Evolutionary conservation across 2,329 filamentous ascomycete genomes (phyloP).

Genomic region (Cordyceps cateniannulata): DNA sequence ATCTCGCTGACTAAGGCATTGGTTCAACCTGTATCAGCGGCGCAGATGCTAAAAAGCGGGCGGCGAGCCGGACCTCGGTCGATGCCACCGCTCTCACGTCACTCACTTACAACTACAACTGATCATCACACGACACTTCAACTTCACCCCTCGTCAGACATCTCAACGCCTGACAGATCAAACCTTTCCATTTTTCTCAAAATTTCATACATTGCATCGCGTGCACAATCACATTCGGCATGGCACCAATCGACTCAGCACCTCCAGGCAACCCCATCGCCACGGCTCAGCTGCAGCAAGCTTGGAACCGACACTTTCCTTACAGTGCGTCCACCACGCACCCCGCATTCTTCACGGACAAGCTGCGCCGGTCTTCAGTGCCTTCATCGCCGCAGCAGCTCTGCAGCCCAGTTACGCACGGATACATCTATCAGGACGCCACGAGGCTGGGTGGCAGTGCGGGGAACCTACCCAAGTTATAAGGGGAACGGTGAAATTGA

Average conservation of each 20-base stretch:
- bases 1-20: neutral
- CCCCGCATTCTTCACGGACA: constrained; percentile 69
- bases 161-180: too few species aligned
- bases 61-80: constrained; percentile 4
- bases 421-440: constrained; percentile 52
- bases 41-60: constrained; percentile 3
- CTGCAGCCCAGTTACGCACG: constrained; percentile 49
- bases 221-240: neutral
- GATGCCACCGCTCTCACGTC: neutral
- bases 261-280: neutral
- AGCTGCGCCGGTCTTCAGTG: constrained; percentile 50
- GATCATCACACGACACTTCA: neutral
- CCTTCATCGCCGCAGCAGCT: constrained; percentile 15
- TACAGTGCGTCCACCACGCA: constrained; percentile 58
- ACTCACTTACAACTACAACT: constrained; percentile 3
- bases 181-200: neutral
- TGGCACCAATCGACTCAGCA: neutral
- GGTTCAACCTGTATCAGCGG: neutral
- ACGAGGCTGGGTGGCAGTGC: constrained; percentile 23
- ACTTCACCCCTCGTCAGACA: neutral
- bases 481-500: constrained; percentile 14
- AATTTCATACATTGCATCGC: neutral
- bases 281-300: constrained; percentile 2
- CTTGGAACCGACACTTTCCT: constrained; percentile 22
- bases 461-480: constrained; percentile 28